Evolutionary conservation across 2,329 filamentous ascomycete genomes (phyloP).

Genomic region (Pseudocercospora pini-densiflorae): DNA sequence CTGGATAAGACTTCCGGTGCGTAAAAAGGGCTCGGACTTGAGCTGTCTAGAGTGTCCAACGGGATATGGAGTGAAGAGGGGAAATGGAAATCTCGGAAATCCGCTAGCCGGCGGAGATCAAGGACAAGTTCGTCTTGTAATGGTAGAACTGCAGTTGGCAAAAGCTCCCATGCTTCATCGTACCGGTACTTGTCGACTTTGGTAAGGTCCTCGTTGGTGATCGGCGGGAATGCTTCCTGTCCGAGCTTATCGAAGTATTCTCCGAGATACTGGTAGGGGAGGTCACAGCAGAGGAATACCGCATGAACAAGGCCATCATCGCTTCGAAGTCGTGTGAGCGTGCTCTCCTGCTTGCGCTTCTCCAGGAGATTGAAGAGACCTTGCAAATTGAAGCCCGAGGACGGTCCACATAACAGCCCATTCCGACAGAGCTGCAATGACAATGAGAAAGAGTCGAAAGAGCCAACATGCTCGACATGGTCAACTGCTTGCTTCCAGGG

Average conservation of each 20-base stretch:
- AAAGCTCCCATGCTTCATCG: conserved; percentile 60
- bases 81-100: conserved; percentile 9
- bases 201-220: conserved; percentile 53
- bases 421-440: conserved; percentile 61
- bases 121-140: conserved; percentile 24
- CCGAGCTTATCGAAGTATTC: conserved; percentile 62
- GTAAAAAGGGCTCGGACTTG: conserved; percentile 52
- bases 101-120: conserved; percentile 28
- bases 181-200: conserved; percentile 60
- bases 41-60: conserved; percentile 42
- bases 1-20: conserved; percentile 49
- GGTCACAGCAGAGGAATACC: conserved; percentile 66
- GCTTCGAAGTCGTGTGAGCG: conserved; percentile 50
- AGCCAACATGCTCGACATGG: conserved; percentile 61
- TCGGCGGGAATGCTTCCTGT: conserved; percentile 53
- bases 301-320: conserved; percentile 55
- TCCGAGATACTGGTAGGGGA: conserved; percentile 66
- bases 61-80: conserved; percentile 35
- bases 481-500: conserved; percentile 64
- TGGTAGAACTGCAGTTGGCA: conserved; percentile 45
- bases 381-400: conserved; percentile 62
- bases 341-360: conserved; percentile 53
- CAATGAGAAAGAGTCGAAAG: conserved; percentile 57
- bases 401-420: conserved; percentile 64
- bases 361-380: conserved; percentile 58